A percentile compares a stretch with the other conserved stretches of the same genome.
phyloP scores from a whole-genome alignment of 352 stramenopile species.

The Peronosclerospora sorghi region DNA sequence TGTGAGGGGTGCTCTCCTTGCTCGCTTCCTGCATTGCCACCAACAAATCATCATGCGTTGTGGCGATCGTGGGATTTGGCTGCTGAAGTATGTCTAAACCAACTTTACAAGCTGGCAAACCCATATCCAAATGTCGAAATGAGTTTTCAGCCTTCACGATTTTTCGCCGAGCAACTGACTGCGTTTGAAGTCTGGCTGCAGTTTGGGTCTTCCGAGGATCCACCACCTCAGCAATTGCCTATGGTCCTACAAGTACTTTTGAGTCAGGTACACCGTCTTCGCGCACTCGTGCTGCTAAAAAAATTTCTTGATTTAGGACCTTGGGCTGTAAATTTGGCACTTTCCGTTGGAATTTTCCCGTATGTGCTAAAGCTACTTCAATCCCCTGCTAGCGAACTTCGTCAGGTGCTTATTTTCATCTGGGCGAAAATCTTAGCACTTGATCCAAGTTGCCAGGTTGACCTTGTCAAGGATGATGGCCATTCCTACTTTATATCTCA shows the following conservation, averaged over 20 bases:
- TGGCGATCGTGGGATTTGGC: conserved; percentile 98
- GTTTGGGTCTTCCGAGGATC: conserved; percentile 84
- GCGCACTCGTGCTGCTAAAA: conserved; percentile 91
- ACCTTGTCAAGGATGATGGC: conserved; percentile 95
- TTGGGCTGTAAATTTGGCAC: conserved; percentile 82
- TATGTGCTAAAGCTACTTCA: conserved; percentile 98
- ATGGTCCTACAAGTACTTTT: conserved; percentile 97
- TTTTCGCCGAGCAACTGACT: conserved; percentile 98
- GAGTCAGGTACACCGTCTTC: conserved; percentile 93
- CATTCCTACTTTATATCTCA: conserved; percentile 94
- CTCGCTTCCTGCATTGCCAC: conserved; percentile 90
- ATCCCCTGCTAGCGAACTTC: conserved; percentile 91
- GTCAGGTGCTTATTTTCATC: conserved; percentile 90
- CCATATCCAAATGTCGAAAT: conserved; percentile 54
- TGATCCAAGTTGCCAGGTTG: conserved; percentile 91
- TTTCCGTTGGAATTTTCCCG: conserved; percentile 97
- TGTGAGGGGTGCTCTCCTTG: conserved; percentile 70
- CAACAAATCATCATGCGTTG: conserved; percentile 93
- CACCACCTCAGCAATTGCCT: conserved; percentile 93
- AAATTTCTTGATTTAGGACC: conserved; percentile 93
- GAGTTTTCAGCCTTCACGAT: conserved; percentile 85
- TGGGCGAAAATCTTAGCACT: conserved; percentile 93
- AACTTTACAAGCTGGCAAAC: conserved; percentile 84
- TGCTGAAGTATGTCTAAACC: conserved; percentile 94
- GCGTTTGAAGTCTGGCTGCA: conserved; percentile 99